Evolutionary conservation across 164 flowering plant genomes (phyloP), one percentile per base, ranked within the genome.

Genomic region (Nelumbo lutea): DNA sequence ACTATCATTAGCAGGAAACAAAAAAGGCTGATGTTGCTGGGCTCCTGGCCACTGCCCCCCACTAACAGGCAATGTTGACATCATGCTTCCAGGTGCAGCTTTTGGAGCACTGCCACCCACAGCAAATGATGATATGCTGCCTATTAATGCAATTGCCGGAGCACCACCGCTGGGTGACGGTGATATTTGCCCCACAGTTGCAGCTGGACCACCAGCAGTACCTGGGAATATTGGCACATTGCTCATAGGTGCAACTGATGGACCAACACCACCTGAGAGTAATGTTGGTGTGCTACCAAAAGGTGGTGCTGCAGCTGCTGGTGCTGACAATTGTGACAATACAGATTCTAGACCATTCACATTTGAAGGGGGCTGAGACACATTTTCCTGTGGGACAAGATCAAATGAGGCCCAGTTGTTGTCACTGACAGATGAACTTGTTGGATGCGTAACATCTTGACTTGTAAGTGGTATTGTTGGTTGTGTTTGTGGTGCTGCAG

Each of bases 391-490:
- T 3, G 87, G 53, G 53, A 77, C 66, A 59, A 77, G 62, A 83
- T 90, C 98, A 84, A 96, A 93, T 67, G 88, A 89, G 56, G 99
- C 99, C 99, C 99, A 96, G 69, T 92, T 85, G 60, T 79, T 79
- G 65, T 77, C 68, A 61, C 65, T 81, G 77, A 56, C 69, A 59
- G 80, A 53, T 48, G 92, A 66, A 76, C 52, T 75, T 27, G 75
- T 60, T 60, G 86, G 77, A 61, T 83, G 88, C 38, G 75, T 62
- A 68, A 71, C 61, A 6, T 88, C 39, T 66, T 75, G 89, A 69
- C 64, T 65, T 1, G 68, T 50, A 51, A n/a, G 63, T 61, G 67
- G 15, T 71, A 39, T 75, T 70, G 77, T 81, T 56, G 70, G 62
- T 63, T 67, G 72, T 53, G 85, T 57, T 73, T 78, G 85, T 38